phyloP scores from a whole-genome alignment of 768 basidiomycete species.

The Mycena kentingensis region DNA sequence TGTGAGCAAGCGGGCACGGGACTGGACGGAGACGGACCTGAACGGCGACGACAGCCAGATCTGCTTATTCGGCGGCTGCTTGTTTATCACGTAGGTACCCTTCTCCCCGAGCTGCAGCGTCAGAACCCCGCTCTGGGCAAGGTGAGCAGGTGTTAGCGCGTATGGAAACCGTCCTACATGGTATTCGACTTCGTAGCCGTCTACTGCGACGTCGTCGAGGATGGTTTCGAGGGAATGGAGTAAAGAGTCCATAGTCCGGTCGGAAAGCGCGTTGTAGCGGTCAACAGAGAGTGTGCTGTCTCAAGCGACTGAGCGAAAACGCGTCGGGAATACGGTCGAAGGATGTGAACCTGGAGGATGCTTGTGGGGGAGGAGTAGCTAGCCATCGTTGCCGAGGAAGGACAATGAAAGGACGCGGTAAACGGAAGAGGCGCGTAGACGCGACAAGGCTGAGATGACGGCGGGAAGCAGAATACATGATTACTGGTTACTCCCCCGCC shows the following conservation, averaged over 20 bases:
- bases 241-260: slow-evolving; percentile 74
- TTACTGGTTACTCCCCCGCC: slow-evolving; percentile 37
- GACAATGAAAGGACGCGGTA: slow-evolving; percentile 12
- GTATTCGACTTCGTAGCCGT: slow-evolving; percentile 84
- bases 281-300: slow-evolving; percentile 61
- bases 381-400: slow-evolving; percentile 33
- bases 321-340: slow-evolving; percentile 1
- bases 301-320: neutral
- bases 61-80: slow-evolving; percentile 96
- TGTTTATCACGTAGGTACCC: slow-evolving; percentile 95
- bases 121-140: slow-evolving; percentile 79
- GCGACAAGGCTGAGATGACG: slow-evolving; percentile 14
- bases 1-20: neutral
- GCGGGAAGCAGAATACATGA: slow-evolving; percentile 18
- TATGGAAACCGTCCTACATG: slow-evolving; percentile 52
- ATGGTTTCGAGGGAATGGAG: slow-evolving; percentile 75
- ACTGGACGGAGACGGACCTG: slow-evolving; percentile 51
- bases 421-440: slow-evolving; percentile 19
- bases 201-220: slow-evolving; percentile 58
- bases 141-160: neutral
- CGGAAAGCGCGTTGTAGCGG: slow-evolving; percentile 71
- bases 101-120: slow-evolving; percentile 74
- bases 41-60: slow-evolving; percentile 93
- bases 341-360: slow-evolving; percentile 53
- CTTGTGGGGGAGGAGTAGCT: slow-evolving; percentile 59